Evolutionary conservation across 106 monocot species (phyloP).

Genomic region (Cymbidium sinense): DNA sequence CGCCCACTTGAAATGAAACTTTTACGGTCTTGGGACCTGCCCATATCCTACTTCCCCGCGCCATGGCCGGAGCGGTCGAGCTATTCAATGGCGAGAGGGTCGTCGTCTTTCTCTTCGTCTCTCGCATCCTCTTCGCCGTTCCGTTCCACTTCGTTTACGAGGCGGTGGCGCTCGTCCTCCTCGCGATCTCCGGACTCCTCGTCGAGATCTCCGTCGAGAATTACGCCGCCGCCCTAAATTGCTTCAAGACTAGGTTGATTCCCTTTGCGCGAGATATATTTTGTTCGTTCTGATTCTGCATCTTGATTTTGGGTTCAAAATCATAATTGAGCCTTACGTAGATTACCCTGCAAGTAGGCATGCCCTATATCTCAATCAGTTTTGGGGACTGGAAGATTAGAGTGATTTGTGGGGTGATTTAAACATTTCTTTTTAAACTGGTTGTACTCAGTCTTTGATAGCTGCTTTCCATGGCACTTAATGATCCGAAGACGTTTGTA

Average conservation of each 20-base stretch:
- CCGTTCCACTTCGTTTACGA: slow-evolving; percentile 44
- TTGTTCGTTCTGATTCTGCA: not conserved
- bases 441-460: too few species aligned
- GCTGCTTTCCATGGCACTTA: too few species aligned
- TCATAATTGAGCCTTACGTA: not conserved
- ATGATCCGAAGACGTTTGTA: too few species aligned
- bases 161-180: slow-evolving; percentile 48
- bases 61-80: slow-evolving; percentile 41
- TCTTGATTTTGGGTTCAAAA: not conserved
- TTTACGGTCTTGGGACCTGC: too few species aligned
- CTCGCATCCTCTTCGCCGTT: slow-evolving; percentile 45
- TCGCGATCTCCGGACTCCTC: slow-evolving; percentile 43
- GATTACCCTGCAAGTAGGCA: not conserved
- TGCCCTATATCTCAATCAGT: too few species aligned
- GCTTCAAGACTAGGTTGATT: slow-evolving; percentile 64
- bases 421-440: too few species aligned
- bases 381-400: too few species aligned
- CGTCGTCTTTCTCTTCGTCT: slow-evolving; percentile 78
- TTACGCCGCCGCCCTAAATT: slow-evolving; percentile 20
- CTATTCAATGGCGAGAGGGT: slow-evolving; percentile 68
- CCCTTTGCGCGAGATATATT: not conserved
- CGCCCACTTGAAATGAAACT: too few species aligned
- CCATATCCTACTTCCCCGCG: not conserved
- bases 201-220: slow-evolving; percentile 69
- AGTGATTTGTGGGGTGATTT: too few species aligned